These are phyloP conservation scores for bread wheat (Triticum aestivum) DNA, from an alignment of 176 grass and related monocot genomes.

Conservation along the genomic window DNA sequence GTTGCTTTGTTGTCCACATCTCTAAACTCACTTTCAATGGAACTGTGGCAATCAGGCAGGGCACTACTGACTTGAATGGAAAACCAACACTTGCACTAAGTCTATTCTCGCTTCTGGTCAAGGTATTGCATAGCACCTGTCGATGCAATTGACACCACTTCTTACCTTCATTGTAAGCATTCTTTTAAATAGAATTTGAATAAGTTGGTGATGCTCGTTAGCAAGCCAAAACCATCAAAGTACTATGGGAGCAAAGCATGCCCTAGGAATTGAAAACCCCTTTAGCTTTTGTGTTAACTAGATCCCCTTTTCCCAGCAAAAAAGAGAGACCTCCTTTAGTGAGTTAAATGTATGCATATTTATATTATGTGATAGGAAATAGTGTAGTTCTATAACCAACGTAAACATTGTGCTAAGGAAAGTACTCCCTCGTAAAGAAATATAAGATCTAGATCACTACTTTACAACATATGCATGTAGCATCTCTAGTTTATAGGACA, in stretches of 20 bases:
- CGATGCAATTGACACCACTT: constrained; percentile 1
- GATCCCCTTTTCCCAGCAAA: too few relatives aligned
- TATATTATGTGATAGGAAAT: neutral
- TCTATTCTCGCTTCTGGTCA: neutral
- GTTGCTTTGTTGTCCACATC: constrained; percentile 60
- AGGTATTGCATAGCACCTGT: neutral
- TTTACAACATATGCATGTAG: too few relatives aligned
- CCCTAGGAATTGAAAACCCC: neutral
- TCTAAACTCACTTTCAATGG: neutral
- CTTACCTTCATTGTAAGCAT: neutral
- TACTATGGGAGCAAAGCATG: neutral
- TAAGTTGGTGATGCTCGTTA: neutral
- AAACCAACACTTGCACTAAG: neutral
- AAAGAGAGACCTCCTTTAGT: neutral
- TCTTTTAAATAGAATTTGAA: too few relatives aligned
- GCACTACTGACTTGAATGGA: neutral
- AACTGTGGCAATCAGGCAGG: neutral
- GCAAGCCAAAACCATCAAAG: neutral
- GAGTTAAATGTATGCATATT: neutral
- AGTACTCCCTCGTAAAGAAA: too few relatives aligned
- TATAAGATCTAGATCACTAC: too few relatives aligned
- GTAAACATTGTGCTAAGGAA: neutral
- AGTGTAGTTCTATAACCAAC: neutral
- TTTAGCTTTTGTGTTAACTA: neutral
- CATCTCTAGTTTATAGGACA: too few relatives aligned